These are phyloP conservation scores for Chlamydomonas eustigma DNA, from an alignment of 139 green algal species.

Conservation along the genomic window DNA sequence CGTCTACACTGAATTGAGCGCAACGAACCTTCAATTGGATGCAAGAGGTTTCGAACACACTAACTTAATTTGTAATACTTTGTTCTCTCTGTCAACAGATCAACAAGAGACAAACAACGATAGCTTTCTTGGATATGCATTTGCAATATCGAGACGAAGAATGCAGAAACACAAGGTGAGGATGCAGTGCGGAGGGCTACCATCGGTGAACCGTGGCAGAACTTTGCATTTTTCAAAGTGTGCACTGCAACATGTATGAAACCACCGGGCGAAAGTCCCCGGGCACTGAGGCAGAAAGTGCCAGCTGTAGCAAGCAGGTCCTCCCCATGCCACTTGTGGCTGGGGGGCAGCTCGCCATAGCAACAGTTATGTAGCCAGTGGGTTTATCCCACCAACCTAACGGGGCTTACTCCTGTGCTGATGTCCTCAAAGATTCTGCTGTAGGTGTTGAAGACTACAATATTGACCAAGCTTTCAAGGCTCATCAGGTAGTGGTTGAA, in stretches of 20 bases:
- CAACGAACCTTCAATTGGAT: too few relatives aligned
- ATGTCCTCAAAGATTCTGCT: slow-evolving; percentile 63
- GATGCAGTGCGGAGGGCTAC: slow-evolving; percentile 79
- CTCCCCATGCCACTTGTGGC: slow-evolving; percentile 46
- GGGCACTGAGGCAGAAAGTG: slow-evolving; percentile 94
- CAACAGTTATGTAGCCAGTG: slow-evolving; percentile 97
- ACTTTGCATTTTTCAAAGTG: slow-evolving; percentile 16
- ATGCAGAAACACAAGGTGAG: slow-evolving; percentile 32
- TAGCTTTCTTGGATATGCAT: too few relatives aligned
- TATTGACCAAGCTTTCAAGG: too few relatives aligned
- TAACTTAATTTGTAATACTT: too few relatives aligned
- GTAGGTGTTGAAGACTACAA: too few relatives aligned
- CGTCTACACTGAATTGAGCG: too few relatives aligned
- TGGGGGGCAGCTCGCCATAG: slow-evolving; percentile 88
- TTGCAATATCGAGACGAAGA: neutral
- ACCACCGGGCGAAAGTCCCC: slow-evolving; percentile 97
- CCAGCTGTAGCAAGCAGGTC: slow-evolving; percentile 84
- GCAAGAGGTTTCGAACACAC: too few relatives aligned
- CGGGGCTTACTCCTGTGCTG: slow-evolving; percentile 98
- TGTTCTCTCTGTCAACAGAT: slow-evolving; percentile 17
- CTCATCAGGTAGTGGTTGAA: too few relatives aligned
- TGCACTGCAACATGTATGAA: slow-evolving; percentile 36
- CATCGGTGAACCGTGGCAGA: slow-evolving; percentile 46
- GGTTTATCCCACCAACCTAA: slow-evolving; percentile 85
- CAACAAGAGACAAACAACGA: too few relatives aligned